phyloP scores from a whole-genome alignment of 164 flowering plant species.

The Umbilicus rupestris region DNA sequence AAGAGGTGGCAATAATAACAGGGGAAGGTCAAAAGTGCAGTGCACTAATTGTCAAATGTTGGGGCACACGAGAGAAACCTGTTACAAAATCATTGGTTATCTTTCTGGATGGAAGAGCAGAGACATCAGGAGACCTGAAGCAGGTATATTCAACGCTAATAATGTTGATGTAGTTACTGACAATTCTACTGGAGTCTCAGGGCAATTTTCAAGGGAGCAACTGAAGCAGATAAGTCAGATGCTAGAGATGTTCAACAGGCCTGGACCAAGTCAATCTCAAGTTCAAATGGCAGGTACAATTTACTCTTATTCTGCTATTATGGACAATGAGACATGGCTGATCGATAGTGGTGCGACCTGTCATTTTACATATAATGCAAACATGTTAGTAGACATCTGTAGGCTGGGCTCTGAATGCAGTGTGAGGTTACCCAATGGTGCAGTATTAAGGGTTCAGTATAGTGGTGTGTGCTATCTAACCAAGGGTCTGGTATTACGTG shows the following conservation, averaged over 20 bases:
- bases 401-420: too few species aligned
- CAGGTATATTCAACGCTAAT: too few species aligned
- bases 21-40: too few species aligned
- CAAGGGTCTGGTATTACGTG: too few species aligned
- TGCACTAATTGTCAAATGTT: not conserved
- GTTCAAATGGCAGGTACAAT: not conserved
- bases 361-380: too few species aligned
- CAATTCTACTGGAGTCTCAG: not conserved
- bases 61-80: not conserved
- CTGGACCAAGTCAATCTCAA: not conserved
- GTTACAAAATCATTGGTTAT: not conserved
- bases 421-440: too few species aligned
- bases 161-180: not conserved
- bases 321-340: not conserved
- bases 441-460: too few species aligned
- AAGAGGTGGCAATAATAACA: too few species aligned
- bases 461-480: too few species aligned
- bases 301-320: not conserved
- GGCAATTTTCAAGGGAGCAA: not conserved
- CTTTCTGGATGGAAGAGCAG: not conserved
- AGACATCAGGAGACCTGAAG: too few species aligned
- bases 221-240: not conserved
- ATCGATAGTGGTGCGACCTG: not conserved
- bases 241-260: not conserved
- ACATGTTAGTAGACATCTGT: not conserved